These are phyloP conservation scores for Picochlorum sp. DNA, from an alignment of 139 green algal genomes.

Conservation along the genomic window DNA sequence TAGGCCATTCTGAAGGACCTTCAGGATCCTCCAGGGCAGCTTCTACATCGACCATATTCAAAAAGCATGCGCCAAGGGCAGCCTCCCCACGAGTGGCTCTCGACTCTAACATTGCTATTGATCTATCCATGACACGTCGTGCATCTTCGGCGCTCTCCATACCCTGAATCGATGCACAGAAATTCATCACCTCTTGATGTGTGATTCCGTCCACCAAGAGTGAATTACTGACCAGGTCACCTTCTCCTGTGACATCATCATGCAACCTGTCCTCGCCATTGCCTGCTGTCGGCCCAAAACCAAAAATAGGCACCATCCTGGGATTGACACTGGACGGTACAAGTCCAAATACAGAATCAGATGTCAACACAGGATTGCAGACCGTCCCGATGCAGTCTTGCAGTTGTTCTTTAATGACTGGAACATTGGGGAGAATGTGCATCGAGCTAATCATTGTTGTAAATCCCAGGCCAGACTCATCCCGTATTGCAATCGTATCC, in stretches of 20 bases:
- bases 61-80: not conserved
- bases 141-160: not conserved
- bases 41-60: not conserved
- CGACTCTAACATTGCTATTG: not conserved
- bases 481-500: not conserved
- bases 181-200: not conserved
- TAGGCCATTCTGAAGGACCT: not conserved
- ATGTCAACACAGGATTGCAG: not conserved
- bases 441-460: not conserved
- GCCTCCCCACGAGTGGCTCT: not conserved
- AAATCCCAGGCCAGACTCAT: not conserved
- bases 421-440: not conserved
- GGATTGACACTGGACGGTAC: not conserved
- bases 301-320: not conserved
- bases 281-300: not conserved
- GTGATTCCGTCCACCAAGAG: not conserved
- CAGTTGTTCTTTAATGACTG: not conserved
- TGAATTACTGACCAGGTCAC: not conserved
- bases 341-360: not conserved
- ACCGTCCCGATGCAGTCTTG: not conserved
- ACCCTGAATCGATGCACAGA: not conserved
- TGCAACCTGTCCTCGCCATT: not conserved
- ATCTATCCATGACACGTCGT: not conserved
- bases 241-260: not conserved
- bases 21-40: not conserved